A percentile compares a stretch with the other conserved stretches of the same genome.
Conservation (phyloP, 768 basidiomycete genomes). For the Termitomyces eurrhizus region DNA sequence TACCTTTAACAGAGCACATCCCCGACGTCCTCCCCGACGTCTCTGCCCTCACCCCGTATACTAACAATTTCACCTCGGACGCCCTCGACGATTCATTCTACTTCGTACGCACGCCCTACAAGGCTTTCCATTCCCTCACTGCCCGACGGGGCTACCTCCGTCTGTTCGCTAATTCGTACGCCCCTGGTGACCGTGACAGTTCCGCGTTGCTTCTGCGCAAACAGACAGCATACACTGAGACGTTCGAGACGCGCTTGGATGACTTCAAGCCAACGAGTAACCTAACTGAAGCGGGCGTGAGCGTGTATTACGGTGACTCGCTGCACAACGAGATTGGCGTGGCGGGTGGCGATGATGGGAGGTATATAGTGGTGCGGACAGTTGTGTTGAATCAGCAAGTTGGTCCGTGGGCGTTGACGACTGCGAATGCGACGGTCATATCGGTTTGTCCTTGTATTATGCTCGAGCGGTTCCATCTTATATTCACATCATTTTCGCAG, state of each 20-base stretch:
- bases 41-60: conserved; percentile 21
- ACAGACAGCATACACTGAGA: conserved; percentile 33
- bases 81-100: conserved; percentile 31
- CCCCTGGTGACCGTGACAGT: conserved; percentile 34
- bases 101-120: conserved; percentile 36
- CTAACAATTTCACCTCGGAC: conserved; percentile 24
- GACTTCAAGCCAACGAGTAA: conserved; percentile 25
- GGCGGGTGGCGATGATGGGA: conserved; percentile 18
- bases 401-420: conserved; percentile 31
- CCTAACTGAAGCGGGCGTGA: conserved; percentile 34
- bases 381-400: conserved; percentile 28
- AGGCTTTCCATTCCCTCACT: conserved; percentile 29
- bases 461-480: too few species aligned
- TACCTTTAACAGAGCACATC: conserved; percentile 27
- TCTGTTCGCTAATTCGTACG: conserved; percentile 30
- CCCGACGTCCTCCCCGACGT: conserved; percentile 26
- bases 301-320: conserved; percentile 31
- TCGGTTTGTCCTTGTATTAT: conserved; percentile 18
- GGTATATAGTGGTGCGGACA: conserved; percentile 26
- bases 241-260: conserved; percentile 31
- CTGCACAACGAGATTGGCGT: conserved; percentile 36
- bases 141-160: conserved; percentile 27
- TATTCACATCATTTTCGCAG: conserved; percentile 1
- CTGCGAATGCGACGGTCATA: conserved; percentile 24
- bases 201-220: conserved; percentile 34